Conservation (phyloP, 148 eudicot species). For the Diospyros lotus region DNA sequence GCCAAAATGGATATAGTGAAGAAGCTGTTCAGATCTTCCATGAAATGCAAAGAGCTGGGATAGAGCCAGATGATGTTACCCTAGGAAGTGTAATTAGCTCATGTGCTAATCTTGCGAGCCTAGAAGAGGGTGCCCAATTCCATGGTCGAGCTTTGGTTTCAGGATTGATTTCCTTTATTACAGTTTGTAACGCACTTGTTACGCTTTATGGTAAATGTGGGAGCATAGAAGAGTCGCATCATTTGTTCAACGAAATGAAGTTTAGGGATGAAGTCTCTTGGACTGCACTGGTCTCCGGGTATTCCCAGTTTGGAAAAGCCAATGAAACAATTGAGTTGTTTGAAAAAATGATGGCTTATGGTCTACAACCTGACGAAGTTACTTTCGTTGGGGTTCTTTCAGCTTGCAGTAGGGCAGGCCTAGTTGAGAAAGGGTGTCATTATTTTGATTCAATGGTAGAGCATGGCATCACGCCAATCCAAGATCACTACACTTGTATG, state of each 20-base stretch:
- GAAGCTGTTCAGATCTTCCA: conserved; percentile 57
- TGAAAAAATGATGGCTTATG: conserved; percentile 69
- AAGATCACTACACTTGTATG: conserved; percentile 91
- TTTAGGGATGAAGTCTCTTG: conserved; percentile 74
- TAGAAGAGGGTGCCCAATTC: conserved; percentile 89
- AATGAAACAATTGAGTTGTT: conserved; percentile 66
- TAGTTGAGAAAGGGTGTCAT: conserved; percentile 68
- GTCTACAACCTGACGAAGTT: conserved; percentile 74
- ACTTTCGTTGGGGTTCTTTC: conserved; percentile 80
- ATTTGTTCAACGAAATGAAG: conserved; percentile 65
- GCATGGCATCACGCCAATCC: conserved; percentile 55
- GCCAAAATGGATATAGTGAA: conserved; percentile 72
- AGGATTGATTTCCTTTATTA: conserved; percentile 55
- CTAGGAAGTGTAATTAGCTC: conserved; percentile 85
- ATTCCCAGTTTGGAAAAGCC: conserved; percentile 87
- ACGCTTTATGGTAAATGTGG: conserved; percentile 96
- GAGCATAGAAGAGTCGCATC: conserved; percentile 60
- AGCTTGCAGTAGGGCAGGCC: conserved; percentile 94
- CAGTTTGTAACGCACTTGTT: conserved; percentile 87
- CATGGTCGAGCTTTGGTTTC: conserved; percentile 69
- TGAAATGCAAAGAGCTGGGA: conserved; percentile 54
- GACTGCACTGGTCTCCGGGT: conserved; percentile 77
- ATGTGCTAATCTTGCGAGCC: conserved; percentile 71
- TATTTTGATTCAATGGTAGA: conserved; percentile 70
- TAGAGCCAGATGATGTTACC: conserved; percentile 66